Base-by-base conservation (phyloP, 495 filamentous ascomycete species). In the Neurospora sp. region DNA sequence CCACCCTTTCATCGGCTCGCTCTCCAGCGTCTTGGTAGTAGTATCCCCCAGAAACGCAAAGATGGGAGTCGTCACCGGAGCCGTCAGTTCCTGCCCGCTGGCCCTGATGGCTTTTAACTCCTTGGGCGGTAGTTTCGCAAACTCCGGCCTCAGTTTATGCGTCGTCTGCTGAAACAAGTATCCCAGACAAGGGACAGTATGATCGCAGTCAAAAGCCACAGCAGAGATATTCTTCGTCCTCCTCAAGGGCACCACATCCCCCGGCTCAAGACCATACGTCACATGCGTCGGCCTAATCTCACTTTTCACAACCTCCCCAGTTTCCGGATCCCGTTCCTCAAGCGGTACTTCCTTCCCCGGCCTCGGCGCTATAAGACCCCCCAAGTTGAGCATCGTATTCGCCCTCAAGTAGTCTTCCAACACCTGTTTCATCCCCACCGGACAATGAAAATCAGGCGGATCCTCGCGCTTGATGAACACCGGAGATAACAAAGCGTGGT, bases 11-110 rank as follows among this genome's bases (percentile, higher is more conserved):
- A 40, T 68, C 10, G 31, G 31, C 31, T 35, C 31, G 31, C 31
- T 35, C 3, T 72, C 75, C 6, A 81, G 76, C 68, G 75, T 74
- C 7, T 44, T 20, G n/a, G 78, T 70, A 5, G 81, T 82, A 2
- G 77, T 80, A 75, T 83, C 81, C 20, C 81, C 81, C 22, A 83
- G 69, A 27, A 83, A 83, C 16, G 80, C 80, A 70, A 83, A 82
- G 1, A 83, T 76, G 71, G 80, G 77, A 20, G 71, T 72, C 2
- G 77, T 72, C 8, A 76, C 74, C 14, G 76, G 74, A 1, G 46
- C 76, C 11, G 81, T 83, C 38, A 83, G 70, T 2, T 70, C 70
- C 1, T 70, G 59, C 0, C 77, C 77, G 5, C 71, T 65, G 20
- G 78, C 39, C 16, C 78, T 75, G 12, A 81, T 73, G 0, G 39